Evolutionary conservation across 2,329 filamentous ascomycete genomes (phyloP).

Genomic region (Sporothrix brasiliensis): DNA sequence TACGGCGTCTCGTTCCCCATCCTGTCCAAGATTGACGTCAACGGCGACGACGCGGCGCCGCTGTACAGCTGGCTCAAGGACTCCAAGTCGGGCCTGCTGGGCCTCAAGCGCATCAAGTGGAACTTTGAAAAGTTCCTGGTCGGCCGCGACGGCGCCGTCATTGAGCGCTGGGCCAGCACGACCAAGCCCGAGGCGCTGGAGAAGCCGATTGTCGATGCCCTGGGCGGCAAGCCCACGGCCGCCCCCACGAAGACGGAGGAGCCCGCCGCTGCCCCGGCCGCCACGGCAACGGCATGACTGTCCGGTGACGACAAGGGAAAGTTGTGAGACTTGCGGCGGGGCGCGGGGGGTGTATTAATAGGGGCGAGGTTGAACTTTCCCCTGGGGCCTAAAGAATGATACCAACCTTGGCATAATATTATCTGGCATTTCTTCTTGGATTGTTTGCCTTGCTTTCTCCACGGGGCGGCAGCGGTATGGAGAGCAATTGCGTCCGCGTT

Average conservation of each 20-base stretch:
- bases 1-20: conserved; percentile 93
- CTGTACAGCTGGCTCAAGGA: conserved; percentile 76
- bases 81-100: conserved; percentile 79
- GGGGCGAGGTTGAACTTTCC: background rate
- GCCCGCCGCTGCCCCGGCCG: conserved; percentile 34
- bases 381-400: background rate
- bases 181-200: conserved; percentile 84
- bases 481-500: background rate
- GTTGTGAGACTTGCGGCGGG: conserved; percentile 12
- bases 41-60: conserved; percentile 78
- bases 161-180: conserved; percentile 81
- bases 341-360: background rate
- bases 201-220: conserved; percentile 72
- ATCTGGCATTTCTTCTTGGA: too few relatives aligned
- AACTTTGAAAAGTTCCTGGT: conserved; percentile 99
- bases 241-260: conserved; percentile 32
- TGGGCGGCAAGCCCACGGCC: conserved; percentile 56
- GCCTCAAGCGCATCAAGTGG: conserved; percentile 94
- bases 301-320: conserved; percentile 4
- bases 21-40: conserved; percentile 90
- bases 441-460: background rate
- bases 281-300: conserved; percentile 25
- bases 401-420: background rate
- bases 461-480: background rate
- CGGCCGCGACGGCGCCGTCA: conserved; percentile 81